phyloP scores from a whole-genome alignment of 75 land plant species.

The Azolla pinnata region DNA sequence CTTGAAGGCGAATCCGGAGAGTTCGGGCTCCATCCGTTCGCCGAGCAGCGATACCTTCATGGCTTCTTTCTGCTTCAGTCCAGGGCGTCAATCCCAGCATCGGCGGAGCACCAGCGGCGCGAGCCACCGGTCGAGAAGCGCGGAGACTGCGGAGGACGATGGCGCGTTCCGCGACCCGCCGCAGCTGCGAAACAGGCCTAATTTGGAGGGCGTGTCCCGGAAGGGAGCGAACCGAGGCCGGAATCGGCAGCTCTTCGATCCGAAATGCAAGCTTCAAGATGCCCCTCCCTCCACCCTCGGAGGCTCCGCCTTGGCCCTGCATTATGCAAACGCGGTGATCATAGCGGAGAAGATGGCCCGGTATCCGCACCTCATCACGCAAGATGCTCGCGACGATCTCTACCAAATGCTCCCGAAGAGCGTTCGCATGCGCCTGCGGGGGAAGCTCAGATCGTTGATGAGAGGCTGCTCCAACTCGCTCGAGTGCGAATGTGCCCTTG shows the following conservation, averaged over 20 bases:
- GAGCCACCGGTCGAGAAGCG: too few species aligned
- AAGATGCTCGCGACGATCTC: slow-evolving; percentile 87
- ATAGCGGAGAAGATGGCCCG: slow-evolving; percentile 78
- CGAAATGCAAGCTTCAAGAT: slow-evolving; percentile 41
- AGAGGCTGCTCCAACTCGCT: slow-evolving; percentile 51
- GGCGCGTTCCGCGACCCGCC: too few species aligned
- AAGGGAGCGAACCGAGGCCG: too few species aligned
- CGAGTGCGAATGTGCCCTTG: slow-evolving; percentile 66
- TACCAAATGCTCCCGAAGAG: slow-evolving; percentile 93
- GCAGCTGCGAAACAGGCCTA: too few species aligned
- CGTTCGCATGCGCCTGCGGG: slow-evolving; percentile 49
- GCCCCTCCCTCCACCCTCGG: slow-evolving; percentile 80
- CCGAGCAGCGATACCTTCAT: neutral
- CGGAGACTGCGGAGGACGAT: too few species aligned
- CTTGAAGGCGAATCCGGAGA: too few species aligned
- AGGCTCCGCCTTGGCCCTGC: slow-evolving; percentile 84
- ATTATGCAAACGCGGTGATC: slow-evolving; percentile 92
- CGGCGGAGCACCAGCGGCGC: slow-evolving; percentile 20
- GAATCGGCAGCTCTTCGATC: slow-evolving; percentile 34
- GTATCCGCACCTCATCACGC: slow-evolving; percentile 83
- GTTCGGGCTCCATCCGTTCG: neutral
- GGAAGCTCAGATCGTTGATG: slow-evolving; percentile 51
- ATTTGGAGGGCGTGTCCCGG: too few species aligned
- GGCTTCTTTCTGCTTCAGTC: slow-evolving; percentile 6
- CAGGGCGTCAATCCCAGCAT: slow-evolving; percentile 10